Evolutionary conservation across 176 grass and related monocot species (phyloP).

Genomic region (Poa annua): DNA sequence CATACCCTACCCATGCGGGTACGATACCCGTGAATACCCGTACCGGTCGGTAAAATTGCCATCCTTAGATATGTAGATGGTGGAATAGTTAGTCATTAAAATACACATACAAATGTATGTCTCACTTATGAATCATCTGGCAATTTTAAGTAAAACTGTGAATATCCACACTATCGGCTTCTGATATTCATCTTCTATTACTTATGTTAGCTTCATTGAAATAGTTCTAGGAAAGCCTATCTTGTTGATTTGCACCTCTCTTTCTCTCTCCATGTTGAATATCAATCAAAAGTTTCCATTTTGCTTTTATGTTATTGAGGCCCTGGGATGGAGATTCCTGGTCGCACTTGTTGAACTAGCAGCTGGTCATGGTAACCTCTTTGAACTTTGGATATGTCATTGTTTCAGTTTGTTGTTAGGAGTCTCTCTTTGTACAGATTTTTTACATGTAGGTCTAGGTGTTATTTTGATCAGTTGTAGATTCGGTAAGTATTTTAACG

Average conservation of each 20-base stretch:
- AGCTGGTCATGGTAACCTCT: constrained; percentile 61
- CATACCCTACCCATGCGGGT: too few species aligned
- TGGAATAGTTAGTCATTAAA: constrained; percentile 10
- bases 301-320: constrained; percentile 77
- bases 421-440: not conserved
- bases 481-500: constrained; percentile 9
- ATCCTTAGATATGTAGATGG: constrained; percentile 1
- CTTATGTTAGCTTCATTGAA: not conserved
- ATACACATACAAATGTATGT: constrained; percentile 18
- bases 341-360: constrained; percentile 50
- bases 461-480: not conserved
- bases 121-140: not conserved
- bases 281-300: constrained; percentile 56
- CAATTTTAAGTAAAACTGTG: not conserved
- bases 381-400: constrained; percentile 10
- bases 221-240: constrained; percentile 11
- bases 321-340: constrained; percentile 63
- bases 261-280: constrained; percentile 21
- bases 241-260: not conserved
- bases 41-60: too few species aligned
- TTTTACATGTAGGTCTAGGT: not conserved
- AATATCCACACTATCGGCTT: not conserved
- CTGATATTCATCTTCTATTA: not conserved
- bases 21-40: too few species aligned
- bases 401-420: constrained; percentile 12